Evolutionary conservation across 106 monocot species (phyloP).

Genomic region (Gastrodia elata): DNA sequence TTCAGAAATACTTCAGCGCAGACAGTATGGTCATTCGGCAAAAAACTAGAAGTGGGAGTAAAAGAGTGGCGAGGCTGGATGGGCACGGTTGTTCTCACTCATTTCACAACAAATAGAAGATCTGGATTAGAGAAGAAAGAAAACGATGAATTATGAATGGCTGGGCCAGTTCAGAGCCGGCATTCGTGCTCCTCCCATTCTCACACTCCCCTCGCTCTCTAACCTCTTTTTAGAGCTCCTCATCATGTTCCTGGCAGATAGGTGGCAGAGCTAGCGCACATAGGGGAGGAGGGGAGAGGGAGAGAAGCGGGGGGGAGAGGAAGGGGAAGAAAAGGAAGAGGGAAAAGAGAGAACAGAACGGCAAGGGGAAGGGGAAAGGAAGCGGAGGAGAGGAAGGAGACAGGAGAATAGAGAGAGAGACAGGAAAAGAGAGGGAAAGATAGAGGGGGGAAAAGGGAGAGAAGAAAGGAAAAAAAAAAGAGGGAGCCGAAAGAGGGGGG

Average conservation of each 20-base stretch:
- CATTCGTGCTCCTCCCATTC: neutral
- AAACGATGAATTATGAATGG: neutral
- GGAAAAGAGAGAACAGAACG: neutral
- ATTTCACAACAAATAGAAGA: slow-evolving; percentile 2
- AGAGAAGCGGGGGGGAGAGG: too few relatives aligned
- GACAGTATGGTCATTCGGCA: neutral
- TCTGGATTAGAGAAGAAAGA: neutral
- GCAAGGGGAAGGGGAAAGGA: neutral
- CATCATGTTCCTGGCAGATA: too few relatives aligned
- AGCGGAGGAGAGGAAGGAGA: neutral
- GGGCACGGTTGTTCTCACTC: neutral
- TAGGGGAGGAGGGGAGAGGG: too few relatives aligned
- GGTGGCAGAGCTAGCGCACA: too few relatives aligned
- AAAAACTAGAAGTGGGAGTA: too few relatives aligned
- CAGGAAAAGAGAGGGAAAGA: too few relatives aligned
- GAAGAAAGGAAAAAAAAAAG: neutral
- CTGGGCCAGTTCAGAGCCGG: neutral
- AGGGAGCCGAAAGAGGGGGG: too few relatives aligned
- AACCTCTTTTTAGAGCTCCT: too few relatives aligned
- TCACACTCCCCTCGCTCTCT: neutral
- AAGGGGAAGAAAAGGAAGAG: neutral
- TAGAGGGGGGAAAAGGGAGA: neutral
- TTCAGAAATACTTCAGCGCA: slow-evolving; percentile 3
- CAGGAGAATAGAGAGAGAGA: neutral
- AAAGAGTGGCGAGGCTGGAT: neutral